Evolutionary conservation across 129 eudicot genomes (phyloP), one percentile per base, ranked within the genome.

Genomic region (Tagetes erecta): DNA sequence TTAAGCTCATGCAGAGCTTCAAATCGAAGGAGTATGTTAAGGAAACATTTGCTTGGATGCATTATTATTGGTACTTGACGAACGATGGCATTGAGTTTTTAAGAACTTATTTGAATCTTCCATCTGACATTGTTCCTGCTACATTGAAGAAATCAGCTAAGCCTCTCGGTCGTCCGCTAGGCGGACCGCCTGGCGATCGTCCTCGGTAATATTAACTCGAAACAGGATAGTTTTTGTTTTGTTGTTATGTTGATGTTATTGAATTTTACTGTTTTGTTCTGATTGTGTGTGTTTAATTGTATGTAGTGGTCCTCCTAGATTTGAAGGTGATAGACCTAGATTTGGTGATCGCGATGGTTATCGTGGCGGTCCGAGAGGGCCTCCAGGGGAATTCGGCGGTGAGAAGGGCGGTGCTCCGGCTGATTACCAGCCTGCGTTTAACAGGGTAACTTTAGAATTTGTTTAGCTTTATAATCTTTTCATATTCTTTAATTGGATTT

Each of bases 41-140:
- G 0, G 97, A 92, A 83, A 92, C 97, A 36, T 92, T 92, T 33
- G 97, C 97, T 0, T 92, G 97, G 97, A 92, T 92, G 97, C 94
- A 92, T 35, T 92, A 89, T 46, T 92, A 92, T 77, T 92, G 96
- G 96, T 92, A 79, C 60, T 81, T 92, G 4, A 92, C 97, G 30
- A 92, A 92, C 72, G 97, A 92, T 67, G 97, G 97, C 8, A 92
- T 92, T 64, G 97, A 92, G 86, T 92, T 92, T 64, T 84, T 92
- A 65, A 86, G 97, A 71, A 89, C 96, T 34, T 92, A 92, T 72
- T 89, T 92, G 77, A 92, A 92, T 65, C 83, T 92, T 35, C 97
- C 97, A 9, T 89, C 97, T 1, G 97, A 92, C 52, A 92, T 92
- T 76, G 97, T 92, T 3, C 97, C 97, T 3, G 88, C 92, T 39